phyloP scores from a whole-genome alignment of 805 yeast genomes.

The Candida caryicola region DNA sequence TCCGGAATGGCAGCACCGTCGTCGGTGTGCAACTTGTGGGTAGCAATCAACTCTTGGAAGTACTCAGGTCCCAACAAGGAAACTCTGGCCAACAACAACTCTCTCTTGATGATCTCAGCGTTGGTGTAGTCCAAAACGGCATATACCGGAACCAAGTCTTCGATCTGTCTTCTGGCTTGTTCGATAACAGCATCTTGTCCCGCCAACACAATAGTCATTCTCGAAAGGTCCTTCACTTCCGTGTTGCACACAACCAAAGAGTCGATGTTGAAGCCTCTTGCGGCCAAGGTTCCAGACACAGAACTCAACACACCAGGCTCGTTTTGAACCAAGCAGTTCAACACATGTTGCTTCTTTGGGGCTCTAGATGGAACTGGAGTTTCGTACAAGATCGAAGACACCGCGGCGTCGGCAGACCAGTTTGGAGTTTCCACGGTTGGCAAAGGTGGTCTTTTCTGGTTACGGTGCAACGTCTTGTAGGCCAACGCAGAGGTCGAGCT shows the following conservation, averaged over 20 bases:
- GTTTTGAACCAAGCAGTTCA: conserved; percentile 95
- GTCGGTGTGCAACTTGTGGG: conserved; percentile 56
- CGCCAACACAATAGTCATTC: conserved; percentile 93
- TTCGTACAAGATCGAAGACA: conserved; percentile 90
- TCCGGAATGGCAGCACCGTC: conserved; percentile 43
- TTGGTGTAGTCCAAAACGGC: conserved; percentile 94
- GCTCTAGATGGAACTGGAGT: conserved; percentile 65
- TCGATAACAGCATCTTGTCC: conserved; percentile 97
- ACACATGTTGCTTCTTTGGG: conserved; percentile 79
- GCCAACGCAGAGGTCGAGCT: conserved; percentile 93
- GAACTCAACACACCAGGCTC: conserved; percentile 97
- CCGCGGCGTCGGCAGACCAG: conserved; percentile 97
- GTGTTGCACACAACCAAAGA: conserved; percentile 95
- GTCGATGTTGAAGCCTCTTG: conserved; percentile 97
- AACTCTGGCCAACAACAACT: conserved; percentile 85
- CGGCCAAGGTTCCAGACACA: conserved; percentile 93
- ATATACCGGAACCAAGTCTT: conserved; percentile 96
- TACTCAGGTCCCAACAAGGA: conserved; percentile 97
- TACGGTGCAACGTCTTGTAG: conserved; percentile 86
- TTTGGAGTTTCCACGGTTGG: conserved; percentile 91
- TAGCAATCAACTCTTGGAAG: conserved; percentile 89
- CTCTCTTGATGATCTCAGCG: conserved; percentile 87
- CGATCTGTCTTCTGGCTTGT: conserved; percentile 97
- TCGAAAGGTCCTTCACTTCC: conserved; percentile 88
- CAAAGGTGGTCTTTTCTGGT: conserved; percentile 81